Conservation (phyloP, 345 rosid species). For the Citrus trifoliata region DNA sequence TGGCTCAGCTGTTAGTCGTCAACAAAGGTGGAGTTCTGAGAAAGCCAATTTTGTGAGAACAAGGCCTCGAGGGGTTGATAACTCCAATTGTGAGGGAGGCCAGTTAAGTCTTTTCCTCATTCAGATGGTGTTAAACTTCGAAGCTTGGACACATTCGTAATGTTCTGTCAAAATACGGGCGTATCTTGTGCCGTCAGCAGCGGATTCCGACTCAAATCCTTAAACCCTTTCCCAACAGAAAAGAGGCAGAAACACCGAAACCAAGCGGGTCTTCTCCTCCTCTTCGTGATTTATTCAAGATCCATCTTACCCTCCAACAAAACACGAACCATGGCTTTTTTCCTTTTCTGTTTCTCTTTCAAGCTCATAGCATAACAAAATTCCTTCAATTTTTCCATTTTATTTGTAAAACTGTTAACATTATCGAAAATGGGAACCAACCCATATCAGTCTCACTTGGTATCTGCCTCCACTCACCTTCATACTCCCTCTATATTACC, state of each 20-base stretch:
- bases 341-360: not conserved
- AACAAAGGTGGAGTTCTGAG: no score
- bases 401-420: not conserved
- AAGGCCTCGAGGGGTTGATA: no score
- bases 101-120: not conserved
- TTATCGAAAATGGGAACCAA: constrained; percentile 24
- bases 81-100: not conserved
- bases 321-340: not conserved
- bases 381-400: not conserved
- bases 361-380: not conserved
- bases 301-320: not conserved
- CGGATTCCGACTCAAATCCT: not conserved
- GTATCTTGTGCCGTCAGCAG: not conserved
- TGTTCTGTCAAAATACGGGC: not conserved
- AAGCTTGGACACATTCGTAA: not conserved
- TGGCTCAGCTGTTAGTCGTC: not conserved
- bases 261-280: not conserved
- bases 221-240: constrained; percentile 1
- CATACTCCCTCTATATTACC: constrained; percentile 15
- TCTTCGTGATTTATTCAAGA: not conserved
- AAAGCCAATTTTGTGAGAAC: no score
- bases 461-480: constrained; percentile 22
- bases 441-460: constrained; percentile 14
- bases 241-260: not conserved
- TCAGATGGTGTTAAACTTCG: not conserved